Evolutionary conservation across 1,284 basidiomycete species (phyloP).

Genomic region (Ceratobasidium sp.): DNA sequence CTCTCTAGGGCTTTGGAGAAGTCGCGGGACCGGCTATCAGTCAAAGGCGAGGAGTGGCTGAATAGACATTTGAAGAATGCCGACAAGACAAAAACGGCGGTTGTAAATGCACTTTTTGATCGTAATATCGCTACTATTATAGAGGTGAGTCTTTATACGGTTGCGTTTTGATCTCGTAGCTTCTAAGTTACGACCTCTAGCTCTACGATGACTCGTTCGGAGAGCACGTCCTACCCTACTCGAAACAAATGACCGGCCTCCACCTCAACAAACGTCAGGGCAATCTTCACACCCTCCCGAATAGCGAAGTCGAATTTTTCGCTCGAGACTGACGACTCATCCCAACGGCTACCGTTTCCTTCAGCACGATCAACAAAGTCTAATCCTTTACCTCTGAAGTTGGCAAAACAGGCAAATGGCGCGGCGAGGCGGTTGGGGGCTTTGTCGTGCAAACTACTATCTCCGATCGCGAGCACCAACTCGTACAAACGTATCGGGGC

Average conservation of each 20-base stretch:
- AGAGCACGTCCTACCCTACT: constrained; percentile 93
- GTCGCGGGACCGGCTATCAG: constrained; percentile 61
- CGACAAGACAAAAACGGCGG: constrained; percentile 76
- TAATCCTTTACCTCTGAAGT: constrained; percentile 79
- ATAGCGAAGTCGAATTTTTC: constrained; percentile 80
- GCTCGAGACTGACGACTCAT: constrained; percentile 95
- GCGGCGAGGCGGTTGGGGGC: constrained; percentile 91
- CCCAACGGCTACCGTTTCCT: constrained; percentile 74
- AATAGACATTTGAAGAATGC: constrained; percentile 75
- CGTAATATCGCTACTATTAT: constrained; percentile 92
- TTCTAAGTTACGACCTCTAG: constrained; percentile 60
- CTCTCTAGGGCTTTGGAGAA: constrained; percentile 71
- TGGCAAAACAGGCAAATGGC: constrained; percentile 80
- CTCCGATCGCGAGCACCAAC: constrained; percentile 53
- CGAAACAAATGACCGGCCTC: constrained; percentile 87
- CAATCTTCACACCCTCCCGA: constrained; percentile 81
- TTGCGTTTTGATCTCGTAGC: neutral
- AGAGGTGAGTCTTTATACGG: constrained; percentile 71
- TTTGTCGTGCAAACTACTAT: constrained; percentile 93
- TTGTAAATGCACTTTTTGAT: constrained; percentile 86
- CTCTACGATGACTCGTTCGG: constrained; percentile 98
- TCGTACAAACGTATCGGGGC: constrained; percentile 57
- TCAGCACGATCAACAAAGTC: constrained; percentile 79
- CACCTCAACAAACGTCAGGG: constrained; percentile 86
- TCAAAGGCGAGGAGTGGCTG: constrained; percentile 89